phyloP scores from a whole-genome alignment of 2,329 filamentous ascomycete species.

The Stagonosporopsis cucurbitacearum region DNA sequence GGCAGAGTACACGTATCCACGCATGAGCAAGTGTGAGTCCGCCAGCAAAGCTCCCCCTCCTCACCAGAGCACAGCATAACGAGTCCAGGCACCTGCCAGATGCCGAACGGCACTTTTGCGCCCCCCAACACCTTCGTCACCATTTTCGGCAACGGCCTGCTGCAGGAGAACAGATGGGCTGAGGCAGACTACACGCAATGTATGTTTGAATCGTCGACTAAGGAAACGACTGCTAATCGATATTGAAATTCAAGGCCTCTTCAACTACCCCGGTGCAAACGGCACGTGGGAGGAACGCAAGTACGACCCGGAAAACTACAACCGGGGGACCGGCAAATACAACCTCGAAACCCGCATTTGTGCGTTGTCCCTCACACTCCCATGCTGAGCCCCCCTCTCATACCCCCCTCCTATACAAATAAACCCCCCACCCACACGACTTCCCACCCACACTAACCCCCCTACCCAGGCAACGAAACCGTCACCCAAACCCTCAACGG shows the following conservation, averaged over 20 bases:
- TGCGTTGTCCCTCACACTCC: no score
- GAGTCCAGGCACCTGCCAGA: constrained; percentile 29
- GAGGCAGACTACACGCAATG: background rate
- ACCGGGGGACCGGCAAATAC: background rate
- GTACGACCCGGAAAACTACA: background rate
- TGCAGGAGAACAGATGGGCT: background rate
- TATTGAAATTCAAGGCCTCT: constrained; percentile 1
- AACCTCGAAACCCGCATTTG: background rate
- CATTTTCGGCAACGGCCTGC: background rate
- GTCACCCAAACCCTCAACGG: constrained; percentile 19
- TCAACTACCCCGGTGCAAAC: constrained; percentile 11
- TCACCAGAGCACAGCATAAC: background rate
- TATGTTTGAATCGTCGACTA: background rate
- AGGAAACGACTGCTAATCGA: background rate
- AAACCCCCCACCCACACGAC: background rate
- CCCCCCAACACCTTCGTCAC: background rate
- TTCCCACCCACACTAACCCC: background rate
- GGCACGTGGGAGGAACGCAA: background rate
- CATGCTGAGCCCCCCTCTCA: no score
- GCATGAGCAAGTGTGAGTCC: background rate
- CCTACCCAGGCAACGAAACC: constrained; percentile 23
- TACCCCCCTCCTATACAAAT: no score
- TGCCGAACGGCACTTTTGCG: constrained; percentile 30
- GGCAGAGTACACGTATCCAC: background rate
- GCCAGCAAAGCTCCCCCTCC: no score